Evolutionary conservation across 371 early-diverging fungal genomes (phyloP).

Genomic region (Mortierella polycephala): DNA sequence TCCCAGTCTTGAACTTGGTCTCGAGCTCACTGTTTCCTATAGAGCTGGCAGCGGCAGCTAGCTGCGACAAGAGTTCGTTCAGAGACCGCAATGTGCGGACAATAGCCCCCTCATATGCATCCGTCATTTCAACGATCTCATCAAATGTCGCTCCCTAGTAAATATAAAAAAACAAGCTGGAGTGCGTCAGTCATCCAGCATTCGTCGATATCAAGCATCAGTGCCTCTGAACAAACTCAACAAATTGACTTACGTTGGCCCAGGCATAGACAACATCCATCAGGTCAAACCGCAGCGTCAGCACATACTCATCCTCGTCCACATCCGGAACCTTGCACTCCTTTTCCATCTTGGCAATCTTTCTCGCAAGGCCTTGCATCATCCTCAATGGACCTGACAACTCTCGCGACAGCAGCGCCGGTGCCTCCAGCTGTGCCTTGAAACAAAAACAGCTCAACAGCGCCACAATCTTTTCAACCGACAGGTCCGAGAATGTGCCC

Average conservation of each 20-base stretch:
- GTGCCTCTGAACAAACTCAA: background rate
- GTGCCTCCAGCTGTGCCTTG: constrained; percentile 75
- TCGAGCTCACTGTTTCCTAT: constrained; percentile 99
- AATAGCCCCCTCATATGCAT: constrained; percentile 96
- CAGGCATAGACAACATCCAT: constrained; percentile 98
- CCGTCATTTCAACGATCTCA: constrained; percentile 96
- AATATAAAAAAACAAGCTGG: background rate
- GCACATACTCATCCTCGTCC: constrained; percentile 80
- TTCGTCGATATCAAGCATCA: background rate
- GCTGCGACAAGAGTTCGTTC: constrained; percentile 96
- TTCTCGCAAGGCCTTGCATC: constrained; percentile 86
- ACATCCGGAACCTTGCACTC: constrained; percentile 82
- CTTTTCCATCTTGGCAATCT: constrained; percentile 84
- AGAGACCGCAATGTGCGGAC: constrained; percentile 94
- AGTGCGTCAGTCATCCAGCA: background rate
- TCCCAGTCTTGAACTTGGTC: constrained; percentile 91
- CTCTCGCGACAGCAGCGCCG: constrained; percentile 70
- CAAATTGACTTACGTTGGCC: constrained; percentile 62
- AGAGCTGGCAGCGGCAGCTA: constrained; percentile 91
- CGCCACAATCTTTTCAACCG: constrained; percentile 88
- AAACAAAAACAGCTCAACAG: constrained; percentile 95
- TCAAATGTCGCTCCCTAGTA: constrained; percentile 89
- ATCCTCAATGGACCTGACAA: constrained; percentile 77
- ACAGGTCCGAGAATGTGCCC: constrained; percentile 94
- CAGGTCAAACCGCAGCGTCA: constrained; percentile 84